Percentiles rank a stretch among this genome's conserved stretches.
These are phyloP conservation scores for Apiospora kogelbergensis DNA, from an alignment of 2,329 filamentous ascomycete genomes.

Conservation along the genomic window DNA sequence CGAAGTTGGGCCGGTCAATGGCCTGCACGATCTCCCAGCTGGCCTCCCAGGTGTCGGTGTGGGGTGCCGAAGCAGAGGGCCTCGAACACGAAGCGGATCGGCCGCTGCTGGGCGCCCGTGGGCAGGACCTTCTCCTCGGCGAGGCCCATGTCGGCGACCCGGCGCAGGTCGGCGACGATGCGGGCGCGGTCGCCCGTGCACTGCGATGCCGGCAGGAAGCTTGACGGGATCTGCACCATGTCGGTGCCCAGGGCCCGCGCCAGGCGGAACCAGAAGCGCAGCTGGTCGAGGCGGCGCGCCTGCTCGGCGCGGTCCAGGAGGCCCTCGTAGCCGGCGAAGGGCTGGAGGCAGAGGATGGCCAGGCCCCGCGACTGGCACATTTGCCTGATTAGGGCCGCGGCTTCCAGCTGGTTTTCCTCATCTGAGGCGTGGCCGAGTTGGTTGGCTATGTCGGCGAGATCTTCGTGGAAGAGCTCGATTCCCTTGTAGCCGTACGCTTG, in stretches of 20 bases:
- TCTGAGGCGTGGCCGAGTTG: conserved; percentile 41
- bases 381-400: conserved; percentile 55
- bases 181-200: conserved; percentile 48
- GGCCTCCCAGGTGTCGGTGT: conserved; percentile 69
- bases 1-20: conserved; percentile 71
- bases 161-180: conserved; percentile 61
- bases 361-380: conserved; percentile 59
- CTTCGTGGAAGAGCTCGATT: conserved; percentile 78
- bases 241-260: conserved; percentile 65
- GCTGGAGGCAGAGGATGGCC: conserved; percentile 67
- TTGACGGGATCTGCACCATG: conserved; percentile 73
- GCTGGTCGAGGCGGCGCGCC: conserved; percentile 56
- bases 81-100: conserved; percentile 72
- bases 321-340: conserved; percentile 78
- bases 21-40: conserved; percentile 67
- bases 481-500: conserved; percentile 63
- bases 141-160: conserved; percentile 67
- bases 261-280: conserved; percentile 69
- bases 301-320: conserved; percentile 63
- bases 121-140: conserved; percentile 35
- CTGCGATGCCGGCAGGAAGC: conserved; percentile 56
- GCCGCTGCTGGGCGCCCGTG: conserved; percentile 25
- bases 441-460: conserved; percentile 62
- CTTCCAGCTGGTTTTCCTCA: conserved; percentile 50
- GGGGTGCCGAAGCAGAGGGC: conserved; percentile 69